A percentile compares a stretch with the other conserved stretches of the same genome.
Evolutionary conservation across 768 basidiomycete genomes (phyloP).

Genomic region (Lactarius psammicola): DNA sequence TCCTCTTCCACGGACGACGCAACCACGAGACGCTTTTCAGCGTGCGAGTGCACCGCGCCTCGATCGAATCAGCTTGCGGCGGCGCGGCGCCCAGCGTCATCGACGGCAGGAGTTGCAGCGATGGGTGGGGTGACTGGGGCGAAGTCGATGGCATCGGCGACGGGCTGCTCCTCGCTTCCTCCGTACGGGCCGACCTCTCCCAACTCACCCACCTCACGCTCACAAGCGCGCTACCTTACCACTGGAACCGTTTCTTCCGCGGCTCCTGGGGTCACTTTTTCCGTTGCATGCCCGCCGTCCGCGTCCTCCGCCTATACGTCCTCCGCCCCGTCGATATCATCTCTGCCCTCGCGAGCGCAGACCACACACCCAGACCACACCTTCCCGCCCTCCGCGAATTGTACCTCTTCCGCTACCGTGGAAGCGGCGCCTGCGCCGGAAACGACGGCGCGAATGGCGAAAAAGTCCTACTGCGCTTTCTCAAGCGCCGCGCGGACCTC

Average conservation of each 20-base stretch:
- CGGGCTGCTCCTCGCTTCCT: slow-evolving; percentile 16
- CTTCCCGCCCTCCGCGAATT: slow-evolving; percentile 10
- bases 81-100: neutral
- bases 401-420: slow-evolving; percentile 5
- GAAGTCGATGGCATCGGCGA: neutral
- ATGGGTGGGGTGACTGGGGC: neutral
- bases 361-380: neutral
- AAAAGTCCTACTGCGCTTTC: slow-evolving; percentile 3
- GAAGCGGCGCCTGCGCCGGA: no score
- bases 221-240: slow-evolving; percentile 8
- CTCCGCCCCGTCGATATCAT: slow-evolving; percentile 1
- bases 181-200: slow-evolving; percentile 4
- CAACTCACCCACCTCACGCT: slow-evolving; percentile 20
- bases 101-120: no score
- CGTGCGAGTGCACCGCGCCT: neutral
- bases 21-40: slow-evolving; percentile 13
- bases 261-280: slow-evolving; percentile 10
- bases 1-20: slow-evolving; percentile 16
- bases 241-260: slow-evolving; percentile 21
- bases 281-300: neutral
- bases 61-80: slow-evolving; percentile 3
- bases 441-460: neutral
- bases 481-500: slow-evolving; percentile 8
- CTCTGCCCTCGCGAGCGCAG: neutral
- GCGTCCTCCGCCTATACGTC: slow-evolving; percentile 10